Base-by-base conservation (phyloP, 106 monocot species). In the Phalaenopsis aphrodite region DNA sequence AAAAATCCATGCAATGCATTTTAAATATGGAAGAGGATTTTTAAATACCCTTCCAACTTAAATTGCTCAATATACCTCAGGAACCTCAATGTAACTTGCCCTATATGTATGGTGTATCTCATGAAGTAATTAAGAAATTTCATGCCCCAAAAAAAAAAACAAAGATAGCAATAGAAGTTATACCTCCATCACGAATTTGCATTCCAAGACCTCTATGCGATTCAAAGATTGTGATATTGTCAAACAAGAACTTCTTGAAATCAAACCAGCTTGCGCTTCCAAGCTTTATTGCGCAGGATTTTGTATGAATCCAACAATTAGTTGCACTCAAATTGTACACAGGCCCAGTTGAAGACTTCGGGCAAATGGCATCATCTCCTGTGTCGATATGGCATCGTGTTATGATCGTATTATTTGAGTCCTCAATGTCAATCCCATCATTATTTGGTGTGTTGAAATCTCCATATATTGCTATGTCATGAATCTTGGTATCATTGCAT, bases 161-260 rank as follows among this genome's bases (percentile, higher is more conserved):
- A 61, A 21, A 23, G 3, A 21, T 61, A n/a, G 21, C 52, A 52
- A 61, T 45, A 81, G 42, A 55, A 42, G 74, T 81, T 76, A 57
- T 85, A 94, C 96, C 98, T 88, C 98, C 98, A 85, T 98, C 98
- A 9, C 94, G 89, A 8, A 98, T 94, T 86, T 98, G 98, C 86
- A 98, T 82, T 58, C 80, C 92, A 55, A 98, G 89, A 16, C 98
- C 94, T 79, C 94, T 85, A 56, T 98, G 98, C 17, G 98, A 94
- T 75, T 98, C 92, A 41, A 92, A 84, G 52, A 98, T 94, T 5
- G 94, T 94, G 81, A 98, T 92, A 77, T 92, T 89, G 48, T 89
- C 76, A 79, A 93, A 98, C 56, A 84, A 58, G 17, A 93, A 81
- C 52, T 74, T 82, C 56, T 75, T 82, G 78, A 98, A 98, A 80